Conservation (phyloP, 805 yeast species). For the Yarrowia sp. region DNA sequence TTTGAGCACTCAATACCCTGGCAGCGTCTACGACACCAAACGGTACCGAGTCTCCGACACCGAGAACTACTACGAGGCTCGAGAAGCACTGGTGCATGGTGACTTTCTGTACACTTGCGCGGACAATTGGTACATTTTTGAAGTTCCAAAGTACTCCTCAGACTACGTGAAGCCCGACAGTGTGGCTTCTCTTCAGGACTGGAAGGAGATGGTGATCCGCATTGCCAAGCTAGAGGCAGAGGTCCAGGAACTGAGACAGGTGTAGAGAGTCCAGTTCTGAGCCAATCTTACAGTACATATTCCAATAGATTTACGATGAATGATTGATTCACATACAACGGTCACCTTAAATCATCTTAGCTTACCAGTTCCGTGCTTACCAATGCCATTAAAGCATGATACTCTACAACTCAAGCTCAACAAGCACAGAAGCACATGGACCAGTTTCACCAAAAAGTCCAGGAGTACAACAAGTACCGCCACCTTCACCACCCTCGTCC, state of each 20-base stretch:
- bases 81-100: neutral
- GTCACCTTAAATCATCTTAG: no score
- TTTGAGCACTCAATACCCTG: neutral
- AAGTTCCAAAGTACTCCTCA: conserved; percentile 3
- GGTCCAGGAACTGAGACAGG: neutral
- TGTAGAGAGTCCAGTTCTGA: no score
- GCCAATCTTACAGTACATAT: no score
- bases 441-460: no score
- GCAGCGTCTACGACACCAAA: neutral
- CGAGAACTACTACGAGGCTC: neutral
- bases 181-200: neutral
- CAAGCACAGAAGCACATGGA: no score
- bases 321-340: no score
- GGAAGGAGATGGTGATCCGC: conserved; percentile 14
- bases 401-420: no score
- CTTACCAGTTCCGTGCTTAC: no score
- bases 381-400: no score
- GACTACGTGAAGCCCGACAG: conserved; percentile 7
- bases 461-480: neutral
- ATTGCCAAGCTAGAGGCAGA: neutral
- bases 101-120: conserved; percentile 18
- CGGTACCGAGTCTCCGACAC: conserved; percentile 4
- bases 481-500: conserved; percentile 1
- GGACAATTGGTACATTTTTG: conserved; percentile 9
- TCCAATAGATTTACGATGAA: neutral